These are phyloP conservation scores for Glaciozyma martinii DNA, from an alignment of 768 basidiomycete species.

Conservation along the genomic window DNA sequence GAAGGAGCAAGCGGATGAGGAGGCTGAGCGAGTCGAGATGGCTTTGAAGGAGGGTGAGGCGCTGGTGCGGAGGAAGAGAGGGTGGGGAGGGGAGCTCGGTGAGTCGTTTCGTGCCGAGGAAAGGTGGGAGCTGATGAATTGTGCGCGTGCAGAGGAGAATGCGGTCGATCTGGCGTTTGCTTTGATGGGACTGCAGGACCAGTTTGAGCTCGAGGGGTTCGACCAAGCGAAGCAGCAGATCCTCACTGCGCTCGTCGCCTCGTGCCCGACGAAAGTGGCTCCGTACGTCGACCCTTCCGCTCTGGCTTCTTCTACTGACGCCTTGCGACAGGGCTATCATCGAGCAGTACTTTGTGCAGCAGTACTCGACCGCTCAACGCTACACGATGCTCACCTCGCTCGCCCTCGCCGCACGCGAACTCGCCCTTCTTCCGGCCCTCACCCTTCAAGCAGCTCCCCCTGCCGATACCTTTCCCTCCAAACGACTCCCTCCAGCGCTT, in stretches of 20 bases:
- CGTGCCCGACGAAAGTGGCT: conserved; percentile 65
- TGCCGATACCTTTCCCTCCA: conserved; percentile 58
- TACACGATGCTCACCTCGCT: conserved; percentile 76
- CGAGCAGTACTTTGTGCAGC: conserved; percentile 88
- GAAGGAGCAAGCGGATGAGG: conserved; percentile 52
- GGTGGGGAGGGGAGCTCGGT: conserved; percentile 85
- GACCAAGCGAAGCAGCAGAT: conserved; percentile 64
- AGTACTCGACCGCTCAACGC: conserved; percentile 80
- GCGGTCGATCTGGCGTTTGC: conserved; percentile 69
- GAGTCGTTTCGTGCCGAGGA: conserved; percentile 34
- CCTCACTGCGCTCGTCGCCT: conserved; percentile 68
- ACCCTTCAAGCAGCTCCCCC: background rate
- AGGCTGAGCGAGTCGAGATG: conserved; percentile 70
- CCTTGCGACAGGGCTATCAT: conserved; percentile 55
- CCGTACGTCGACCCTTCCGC: conserved; percentile 52
- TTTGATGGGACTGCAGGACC: conserved; percentile 66
- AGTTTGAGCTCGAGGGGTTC: conserved; percentile 74
- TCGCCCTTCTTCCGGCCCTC: conserved; percentile 46
- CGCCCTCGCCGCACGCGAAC: conserved; percentile 73
- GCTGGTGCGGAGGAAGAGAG: conserved; percentile 70
- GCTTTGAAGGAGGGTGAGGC: conserved; percentile 70
- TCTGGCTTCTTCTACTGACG: background rate
- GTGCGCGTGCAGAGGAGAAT: conserved; percentile 64
- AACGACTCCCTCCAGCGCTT: conserved; percentile 59
- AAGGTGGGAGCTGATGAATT: background rate